Evolutionary conservation across 2,329 filamentous ascomycete genomes (phyloP), one percentile per base, ranked within the genome.

Genomic region (Xylaria sp.): DNA sequence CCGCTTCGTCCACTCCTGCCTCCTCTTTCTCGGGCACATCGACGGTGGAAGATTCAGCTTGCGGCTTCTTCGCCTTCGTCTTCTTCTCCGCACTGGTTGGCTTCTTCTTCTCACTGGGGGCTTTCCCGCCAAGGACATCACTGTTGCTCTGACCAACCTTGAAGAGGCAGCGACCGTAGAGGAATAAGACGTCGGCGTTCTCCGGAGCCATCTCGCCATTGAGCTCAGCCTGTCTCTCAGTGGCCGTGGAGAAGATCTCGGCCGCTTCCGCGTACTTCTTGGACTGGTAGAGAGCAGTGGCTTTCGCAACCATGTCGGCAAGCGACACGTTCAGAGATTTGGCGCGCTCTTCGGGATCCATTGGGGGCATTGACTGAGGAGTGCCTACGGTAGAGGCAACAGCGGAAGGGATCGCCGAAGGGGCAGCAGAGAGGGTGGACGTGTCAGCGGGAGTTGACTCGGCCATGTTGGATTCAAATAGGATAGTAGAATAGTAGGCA

Each of bases 131-230:
- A 44, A 99, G 86, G 28, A 99, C 94, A 78, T 98, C 94, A 78
- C 94, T 98, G 81, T 97, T 97, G 80, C 90, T 91, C 80, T 98
- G 92, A 37, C 94, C 96, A 69, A 98, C 92, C 80, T 94, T 94
- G 86, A 97, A 98, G 23, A 99, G 84, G 66, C 94, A 94, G 78
- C 95, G 93, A 15, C 96, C 96, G 81, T 99, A 99, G 72, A 94
- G 89, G 81, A 97, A 99, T 23, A 98, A 89, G 56, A 99, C 89
- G 79, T 98, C 95, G 60, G 94, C 95, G 76, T 99, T 99, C 67
- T 94, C 91, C 3, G 93, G 90, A 18, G 90, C 90, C 87, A 97
- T 92, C 82, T 98, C 96, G 80, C 95, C 96, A 80, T 98, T 96
- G 80, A 98, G 85, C 80, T 93, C 89, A 67, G 93, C 93, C 82